Evolutionary conservation across 345 rosid species (phyloP).

Genomic region (Camelina sativa): DNA sequence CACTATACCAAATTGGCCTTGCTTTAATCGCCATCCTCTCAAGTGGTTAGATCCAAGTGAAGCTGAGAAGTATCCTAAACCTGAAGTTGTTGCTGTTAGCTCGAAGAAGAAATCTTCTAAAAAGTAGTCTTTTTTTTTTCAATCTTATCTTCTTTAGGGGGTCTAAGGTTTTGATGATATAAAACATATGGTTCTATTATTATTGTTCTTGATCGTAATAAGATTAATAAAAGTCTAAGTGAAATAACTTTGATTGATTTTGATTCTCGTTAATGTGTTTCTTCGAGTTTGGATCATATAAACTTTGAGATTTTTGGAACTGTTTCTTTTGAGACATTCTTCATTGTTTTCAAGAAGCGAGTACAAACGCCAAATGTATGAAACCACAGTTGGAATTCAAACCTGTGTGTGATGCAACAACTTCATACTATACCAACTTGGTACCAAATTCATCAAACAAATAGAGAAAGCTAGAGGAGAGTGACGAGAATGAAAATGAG

Average conservation of each 20-base stretch:
- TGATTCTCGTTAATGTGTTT: neutral
- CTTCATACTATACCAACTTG: neutral
- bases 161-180: neutral
- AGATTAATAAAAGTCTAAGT: conserved; percentile 4
- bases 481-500: conserved; percentile 83
- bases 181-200: neutral
- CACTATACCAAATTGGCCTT: conserved; percentile 91
- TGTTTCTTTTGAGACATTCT: conserved; percentile 2
- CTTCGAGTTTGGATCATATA: neutral
- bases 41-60: conserved; percentile 82
- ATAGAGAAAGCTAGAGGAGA: conserved; percentile 52
- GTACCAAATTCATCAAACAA: too few relatives aligned
- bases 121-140: conserved; percentile 47
- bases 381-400: neutral
- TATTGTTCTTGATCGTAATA: neutral
- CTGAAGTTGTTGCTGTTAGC: conserved; percentile 49
- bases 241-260: conserved; percentile 7
- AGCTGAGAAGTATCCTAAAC: conserved; percentile 85
- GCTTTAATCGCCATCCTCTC: conserved; percentile 80
- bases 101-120: conserved; percentile 68
- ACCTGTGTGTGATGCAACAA: neutral
- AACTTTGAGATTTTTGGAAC: neutral
- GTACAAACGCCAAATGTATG: neutral
- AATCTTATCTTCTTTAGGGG: neutral
- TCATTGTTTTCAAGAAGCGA: neutral